phyloP scores from a whole-genome alignment of 225 moss, liverwort and hornwort genomes.

The Polytrichum formosum region DNA sequence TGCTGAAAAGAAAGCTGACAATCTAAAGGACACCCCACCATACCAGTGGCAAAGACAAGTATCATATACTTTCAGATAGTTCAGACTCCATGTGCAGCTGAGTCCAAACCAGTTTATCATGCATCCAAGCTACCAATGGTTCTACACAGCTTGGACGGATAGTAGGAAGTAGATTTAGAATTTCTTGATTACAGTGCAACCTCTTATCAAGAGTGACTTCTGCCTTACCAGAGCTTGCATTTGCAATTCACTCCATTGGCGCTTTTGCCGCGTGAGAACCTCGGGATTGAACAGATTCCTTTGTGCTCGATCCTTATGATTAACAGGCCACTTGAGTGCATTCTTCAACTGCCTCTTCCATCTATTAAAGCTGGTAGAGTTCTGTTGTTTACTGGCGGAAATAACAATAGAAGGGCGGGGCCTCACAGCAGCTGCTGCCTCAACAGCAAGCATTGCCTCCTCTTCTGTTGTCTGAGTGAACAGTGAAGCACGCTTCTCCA shows the following conservation, averaged over 20 bases:
- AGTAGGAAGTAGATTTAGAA: too few relatives aligned
- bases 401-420: constrained; percentile 94
- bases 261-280: constrained; percentile 87
- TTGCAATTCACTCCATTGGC: constrained; percentile 93
- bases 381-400: constrained; percentile 71
- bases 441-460: constrained; percentile 91
- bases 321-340: constrained; percentile 78
- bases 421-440: constrained; percentile 93
- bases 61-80: too few relatives aligned
- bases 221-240: constrained; percentile 79
- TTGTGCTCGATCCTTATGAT: constrained; percentile 68
- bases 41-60: too few relatives aligned
- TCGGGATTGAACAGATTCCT: constrained; percentile 90
- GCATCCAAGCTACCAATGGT: too few relatives aligned
- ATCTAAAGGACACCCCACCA: too few relatives aligned
- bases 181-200: too few relatives aligned
- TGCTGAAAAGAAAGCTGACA: too few relatives aligned
- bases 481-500: constrained; percentile 53
- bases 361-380: constrained; percentile 62
- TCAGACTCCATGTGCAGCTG: too few relatives aligned
- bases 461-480: constrained; percentile 92
- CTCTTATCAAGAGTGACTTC: too few relatives aligned
- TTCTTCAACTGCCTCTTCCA: constrained; percentile 82
- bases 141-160: too few relatives aligned
- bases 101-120: too few relatives aligned